Conservation (phyloP, 805 yeast species). For the Ogataea henricii region DNA sequence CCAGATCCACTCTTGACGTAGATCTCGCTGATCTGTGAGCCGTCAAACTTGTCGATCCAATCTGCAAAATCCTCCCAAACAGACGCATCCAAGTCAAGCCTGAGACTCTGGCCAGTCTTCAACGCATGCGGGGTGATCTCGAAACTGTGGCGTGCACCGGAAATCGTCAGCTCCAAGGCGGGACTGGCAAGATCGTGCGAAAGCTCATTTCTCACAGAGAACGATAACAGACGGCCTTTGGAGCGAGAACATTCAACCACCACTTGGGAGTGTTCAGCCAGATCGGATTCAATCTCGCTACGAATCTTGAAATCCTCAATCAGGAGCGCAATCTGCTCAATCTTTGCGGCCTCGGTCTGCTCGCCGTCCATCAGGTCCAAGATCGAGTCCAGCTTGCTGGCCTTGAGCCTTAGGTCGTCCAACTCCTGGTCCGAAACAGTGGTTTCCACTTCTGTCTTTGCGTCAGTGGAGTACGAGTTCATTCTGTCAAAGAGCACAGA, state of each 20-base stretch:
- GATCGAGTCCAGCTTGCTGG: constrained; percentile 17
- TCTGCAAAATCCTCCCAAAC: constrained; percentile 1
- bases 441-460: neutral
- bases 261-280: neutral
- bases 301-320: constrained; percentile 18
- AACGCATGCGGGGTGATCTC: constrained; percentile 17
- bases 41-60: constrained; percentile 3
- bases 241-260: constrained; percentile 6
- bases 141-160: constrained; percentile 4
- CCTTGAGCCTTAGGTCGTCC: constrained; percentile 12
- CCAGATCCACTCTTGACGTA: neutral
- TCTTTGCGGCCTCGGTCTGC: constrained; percentile 11
- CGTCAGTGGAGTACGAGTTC: too few relatives aligned
- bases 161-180: constrained; percentile 9
- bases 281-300: neutral
- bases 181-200: constrained; percentile 13
- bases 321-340: constrained; percentile 13
- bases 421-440: constrained; percentile 9
- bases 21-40: neutral
- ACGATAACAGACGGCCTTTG: constrained; percentile 7
- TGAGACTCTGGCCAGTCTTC: constrained; percentile 13
- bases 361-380: constrained; percentile 11
- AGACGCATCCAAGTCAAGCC: constrained; percentile 13
- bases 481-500: too few relatives aligned
- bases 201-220: constrained; percentile 11